Evolutionary conservation across 1,139 yeast genomes (phyloP).

Genomic region (Saccharomycopsis hybrid): DNA sequence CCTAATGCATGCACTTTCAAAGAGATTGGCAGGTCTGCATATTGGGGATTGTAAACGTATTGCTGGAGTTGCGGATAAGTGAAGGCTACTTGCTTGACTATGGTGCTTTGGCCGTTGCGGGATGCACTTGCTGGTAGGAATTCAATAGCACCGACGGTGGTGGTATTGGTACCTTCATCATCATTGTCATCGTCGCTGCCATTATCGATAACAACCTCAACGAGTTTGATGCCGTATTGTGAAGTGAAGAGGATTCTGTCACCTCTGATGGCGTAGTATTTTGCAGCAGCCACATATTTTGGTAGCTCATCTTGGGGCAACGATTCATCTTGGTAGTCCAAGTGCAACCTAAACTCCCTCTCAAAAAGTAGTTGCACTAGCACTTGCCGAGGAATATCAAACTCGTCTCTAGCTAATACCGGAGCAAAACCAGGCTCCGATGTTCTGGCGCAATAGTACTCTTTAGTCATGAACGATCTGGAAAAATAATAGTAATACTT

Average conservation of each 20-base stretch:
- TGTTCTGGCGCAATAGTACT: conserved; percentile 51
- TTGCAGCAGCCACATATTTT: background rate
- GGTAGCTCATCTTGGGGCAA: background rate
- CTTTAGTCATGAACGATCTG: conserved; percentile 75
- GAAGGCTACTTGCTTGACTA: background rate
- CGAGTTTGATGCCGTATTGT: background rate
- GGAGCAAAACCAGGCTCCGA: conserved; percentile 39
- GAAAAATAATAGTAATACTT: conserved; percentile 81
- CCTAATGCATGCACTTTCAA: background rate
- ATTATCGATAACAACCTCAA: background rate
- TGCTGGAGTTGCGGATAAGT: background rate
- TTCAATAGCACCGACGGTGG: conserved; percentile 6
- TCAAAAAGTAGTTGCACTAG: background rate
- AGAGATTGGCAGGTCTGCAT: background rate
- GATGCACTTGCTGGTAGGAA: no score
- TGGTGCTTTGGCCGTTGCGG: background rate
- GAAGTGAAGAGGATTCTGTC: conserved; percentile 1
- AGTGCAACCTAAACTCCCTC: background rate
- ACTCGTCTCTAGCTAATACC: conserved; percentile 57
- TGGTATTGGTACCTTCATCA: no score
- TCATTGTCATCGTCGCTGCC: background rate
- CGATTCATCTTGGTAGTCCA: background rate
- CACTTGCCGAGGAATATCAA: conserved; percentile 29
- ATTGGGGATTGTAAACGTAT: background rate
- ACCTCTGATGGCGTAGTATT: background rate